Base-by-base conservation (phyloP, 1,284 basidiomycete species). In the Exobasidium rhododendri region DNA sequence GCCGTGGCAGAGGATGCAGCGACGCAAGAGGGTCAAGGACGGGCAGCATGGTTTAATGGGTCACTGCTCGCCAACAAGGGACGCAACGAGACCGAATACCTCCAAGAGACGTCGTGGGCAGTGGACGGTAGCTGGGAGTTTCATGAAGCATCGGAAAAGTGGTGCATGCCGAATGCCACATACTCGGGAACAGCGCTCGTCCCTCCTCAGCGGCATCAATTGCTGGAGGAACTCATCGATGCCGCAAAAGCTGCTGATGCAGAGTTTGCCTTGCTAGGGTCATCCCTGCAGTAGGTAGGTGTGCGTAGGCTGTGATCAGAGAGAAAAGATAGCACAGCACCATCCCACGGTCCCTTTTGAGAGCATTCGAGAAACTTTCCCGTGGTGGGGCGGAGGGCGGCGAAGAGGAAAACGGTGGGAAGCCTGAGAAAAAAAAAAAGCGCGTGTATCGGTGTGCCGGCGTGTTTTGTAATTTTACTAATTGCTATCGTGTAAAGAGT, bases 21-120 rank as follows among this genome's bases (percentile, higher is more conserved):
- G 5, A 50, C n/a, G n/a, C 24, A 17, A 20, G 26, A 28, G 28
- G 3, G 20, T 24, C 26, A 14, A 4, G 13, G 47, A 24, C n/a
- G 26, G 24, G 20, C 47, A 24, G 47, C 47, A 17, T 50, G 47
- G 47, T 24, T 50, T 3, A 50, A 50, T 50, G 47, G 47, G 28
- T 50, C 47, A 24, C 28, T 50, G 47, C 2, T 20, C 14, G 26
- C 22, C 4, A 50, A 50, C 20, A 50, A 50, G 26, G n/a, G n/a
- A 17, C 47, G 47, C 13, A 50, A 26, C n/a, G n/a, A 50, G 20
- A 26, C 13, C 13, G 13, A 24, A 24, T 50, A 50, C 28, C 24
- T 28, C 13, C 2, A 5, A 2, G 14, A 17, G 13, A 50, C 20
- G 14, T 24, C 26, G 4, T 50, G 47, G 47, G 47, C 47, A 50